Percentiles rank a stretch among this genome's conserved stretches.
Conservation (phyloP, 306 rosid genomes). For the Vigna radiata region DNA sequence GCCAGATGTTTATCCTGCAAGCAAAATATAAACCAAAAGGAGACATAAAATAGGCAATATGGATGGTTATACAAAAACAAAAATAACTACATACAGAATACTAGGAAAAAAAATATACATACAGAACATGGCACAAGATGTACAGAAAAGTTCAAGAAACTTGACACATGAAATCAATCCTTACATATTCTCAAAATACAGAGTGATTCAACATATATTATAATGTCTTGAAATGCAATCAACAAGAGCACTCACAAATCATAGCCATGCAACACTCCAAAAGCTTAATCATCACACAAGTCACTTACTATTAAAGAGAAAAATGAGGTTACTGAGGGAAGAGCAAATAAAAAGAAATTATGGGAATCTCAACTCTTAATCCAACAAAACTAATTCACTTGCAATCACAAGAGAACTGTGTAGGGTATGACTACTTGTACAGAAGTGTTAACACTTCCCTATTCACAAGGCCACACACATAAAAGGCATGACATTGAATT, state of each 20-base stretch:
- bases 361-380: constrained; percentile 3
- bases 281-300: constrained; percentile 26
- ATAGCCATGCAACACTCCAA: constrained; percentile 27
- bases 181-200: constrained; percentile 11
- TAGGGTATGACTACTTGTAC: constrained; percentile 6
- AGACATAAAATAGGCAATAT: constrained; percentile 17
- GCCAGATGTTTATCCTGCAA: constrained; percentile 72
- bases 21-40: constrained; percentile 14
- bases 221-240: neutral
- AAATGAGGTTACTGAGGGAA: constrained; percentile 11
- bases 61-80: constrained; percentile 27
- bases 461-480: neutral
- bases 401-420: constrained; percentile 21
- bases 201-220: neutral
- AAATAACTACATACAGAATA: constrained; percentile 21
- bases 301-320: constrained; percentile 8
- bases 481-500: constrained; percentile 25
- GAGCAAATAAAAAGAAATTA: neutral
- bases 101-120: constrained; percentile 22
- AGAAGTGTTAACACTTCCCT: neutral
- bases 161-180: neutral
- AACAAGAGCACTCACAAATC: constrained; percentile 33
- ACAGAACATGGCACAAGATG: constrained; percentile 22
- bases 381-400: neutral
- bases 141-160: constrained; percentile 27